Evolutionary conservation across 257 asterid genomes (phyloP).

Genomic region (Jacaranda mimosifolia): DNA sequence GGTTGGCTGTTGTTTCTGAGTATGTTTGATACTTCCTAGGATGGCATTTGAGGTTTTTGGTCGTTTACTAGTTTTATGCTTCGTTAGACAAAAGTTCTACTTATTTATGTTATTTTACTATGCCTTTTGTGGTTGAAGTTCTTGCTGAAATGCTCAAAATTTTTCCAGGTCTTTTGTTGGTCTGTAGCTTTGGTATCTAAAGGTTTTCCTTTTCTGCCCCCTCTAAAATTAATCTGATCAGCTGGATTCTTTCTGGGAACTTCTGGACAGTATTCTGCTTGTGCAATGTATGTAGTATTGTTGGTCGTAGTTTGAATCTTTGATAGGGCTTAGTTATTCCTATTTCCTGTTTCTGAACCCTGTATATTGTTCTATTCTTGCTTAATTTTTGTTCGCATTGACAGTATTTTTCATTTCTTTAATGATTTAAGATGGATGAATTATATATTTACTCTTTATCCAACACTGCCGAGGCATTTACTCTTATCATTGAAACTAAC

Average conservation of each 20-base stretch:
- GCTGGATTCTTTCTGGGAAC: background rate
- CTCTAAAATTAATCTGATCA: background rate
- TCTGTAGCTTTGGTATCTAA: background rate
- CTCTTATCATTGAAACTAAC: slow-evolving; percentile 28
- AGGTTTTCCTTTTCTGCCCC: background rate
- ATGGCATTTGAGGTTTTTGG: background rate
- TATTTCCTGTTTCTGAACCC: background rate
- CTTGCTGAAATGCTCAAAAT: too few relatives aligned
- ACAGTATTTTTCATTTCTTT: background rate
- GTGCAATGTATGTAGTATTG: background rate
- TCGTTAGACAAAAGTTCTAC: too few relatives aligned
- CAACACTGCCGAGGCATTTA: too few relatives aligned
- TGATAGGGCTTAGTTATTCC: background rate
- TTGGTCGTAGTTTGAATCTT: too few relatives aligned
- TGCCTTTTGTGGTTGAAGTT: too few relatives aligned
- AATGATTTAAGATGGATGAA: background rate
- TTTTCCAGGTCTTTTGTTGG: too few relatives aligned
- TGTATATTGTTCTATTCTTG: slow-evolving; percentile 3
- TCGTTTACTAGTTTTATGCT: background rate
- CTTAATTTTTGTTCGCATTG: background rate
- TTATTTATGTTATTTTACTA: too few relatives aligned
- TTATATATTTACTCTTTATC: background rate
- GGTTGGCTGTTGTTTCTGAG: background rate
- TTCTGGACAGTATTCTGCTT: background rate
- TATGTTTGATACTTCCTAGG: background rate